A percentile compares a stretch with the other conserved stretches of the same genome.
These are phyloP conservation scores for Gillenia trifoliata DNA, from an alignment of 306 rosid genomes.

Conservation along the genomic window DNA sequence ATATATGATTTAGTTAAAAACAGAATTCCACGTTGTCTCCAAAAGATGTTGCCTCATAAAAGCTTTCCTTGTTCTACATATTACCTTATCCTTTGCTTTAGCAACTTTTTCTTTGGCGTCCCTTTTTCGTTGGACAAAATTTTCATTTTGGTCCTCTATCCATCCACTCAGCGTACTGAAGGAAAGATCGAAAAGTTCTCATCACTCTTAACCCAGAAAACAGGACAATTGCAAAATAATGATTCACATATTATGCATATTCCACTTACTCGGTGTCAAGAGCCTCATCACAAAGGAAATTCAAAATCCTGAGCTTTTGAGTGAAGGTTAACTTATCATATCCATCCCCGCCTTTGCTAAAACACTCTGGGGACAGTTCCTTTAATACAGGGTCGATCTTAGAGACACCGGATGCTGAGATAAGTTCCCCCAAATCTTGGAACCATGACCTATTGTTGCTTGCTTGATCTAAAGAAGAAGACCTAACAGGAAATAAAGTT, in stretches of 20 bases:
- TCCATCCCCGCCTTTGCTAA: constrained; percentile 21
- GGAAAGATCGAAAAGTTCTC: constrained; percentile 2
- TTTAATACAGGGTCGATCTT: constrained; percentile 4
- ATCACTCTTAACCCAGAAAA: neutral
- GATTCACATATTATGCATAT: neutral
- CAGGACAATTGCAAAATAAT: neutral
- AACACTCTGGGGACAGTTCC: constrained; percentile 27
- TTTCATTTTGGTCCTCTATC: constrained; percentile 38
- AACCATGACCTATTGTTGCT: constrained; percentile 37
- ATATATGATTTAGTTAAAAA: neutral
- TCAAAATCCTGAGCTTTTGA: constrained; percentile 34
- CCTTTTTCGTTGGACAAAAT: constrained; percentile 22
- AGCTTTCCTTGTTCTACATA: neutral
- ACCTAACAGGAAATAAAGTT: constrained; percentile 20
- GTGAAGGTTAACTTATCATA: constrained; percentile 39
- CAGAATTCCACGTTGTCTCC: neutral
- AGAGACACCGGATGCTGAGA: constrained; percentile 24
- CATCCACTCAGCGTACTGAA: constrained; percentile 39
- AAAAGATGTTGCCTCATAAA: constrained; percentile 37
- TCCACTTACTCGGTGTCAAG: constrained; percentile 42
- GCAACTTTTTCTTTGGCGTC: constrained; percentile 31
- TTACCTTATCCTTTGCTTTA: constrained; percentile 40
- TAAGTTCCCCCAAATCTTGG: constrained; percentile 34
- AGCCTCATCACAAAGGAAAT: constrained; percentile 48
- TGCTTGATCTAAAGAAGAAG: constrained; percentile 1